phyloP scores from a whole-genome alignment of 768 basidiomycete genomes.

The Kwoniella pini region DNA sequence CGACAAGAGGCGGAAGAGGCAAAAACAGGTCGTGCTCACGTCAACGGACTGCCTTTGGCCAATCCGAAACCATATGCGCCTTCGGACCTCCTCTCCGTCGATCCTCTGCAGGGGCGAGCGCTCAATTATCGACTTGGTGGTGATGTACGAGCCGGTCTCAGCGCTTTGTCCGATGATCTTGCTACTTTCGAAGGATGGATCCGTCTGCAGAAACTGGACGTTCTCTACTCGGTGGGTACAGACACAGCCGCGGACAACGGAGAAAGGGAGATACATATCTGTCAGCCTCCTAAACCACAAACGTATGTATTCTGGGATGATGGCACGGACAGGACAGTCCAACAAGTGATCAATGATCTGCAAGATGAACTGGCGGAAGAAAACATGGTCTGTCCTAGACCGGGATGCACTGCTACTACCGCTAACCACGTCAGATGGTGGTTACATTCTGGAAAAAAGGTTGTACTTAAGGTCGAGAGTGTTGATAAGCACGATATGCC shows the following conservation, averaged over 20 bases:
- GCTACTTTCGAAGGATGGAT: constrained; percentile 42
- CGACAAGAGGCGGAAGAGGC: constrained; percentile 26
- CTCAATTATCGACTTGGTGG: constrained; percentile 41
- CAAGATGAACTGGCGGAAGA: constrained; percentile 17
- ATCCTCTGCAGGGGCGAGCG: constrained; percentile 26
- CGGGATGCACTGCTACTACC: constrained; percentile 23
- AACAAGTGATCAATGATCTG: constrained; percentile 17
- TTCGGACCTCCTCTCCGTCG: too few species aligned
- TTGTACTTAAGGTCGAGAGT: constrained; percentile 16
- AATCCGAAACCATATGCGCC: too few species aligned
- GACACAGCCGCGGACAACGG: background rate
- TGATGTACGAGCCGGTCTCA: constrained; percentile 43
- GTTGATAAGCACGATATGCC: background rate
- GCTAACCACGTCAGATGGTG: constrained; percentile 32
- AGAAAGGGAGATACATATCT: constrained; percentile 12
- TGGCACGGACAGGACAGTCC: constrained; percentile 23
- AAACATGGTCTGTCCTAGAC: constrained; percentile 15
- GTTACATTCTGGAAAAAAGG: constrained; percentile 29
- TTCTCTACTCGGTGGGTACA: constrained; percentile 24
- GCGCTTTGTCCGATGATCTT: constrained; percentile 18
- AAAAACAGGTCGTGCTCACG: background rate
- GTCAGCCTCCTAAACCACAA: constrained; percentile 13
- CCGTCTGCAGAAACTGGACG: constrained; percentile 35
- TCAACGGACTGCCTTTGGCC: constrained; percentile 21
- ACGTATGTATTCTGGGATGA: constrained; percentile 27